phyloP scores from a whole-genome alignment of 2,329 filamentous ascomycete species.

The Aspergillus jensenii region DNA sequence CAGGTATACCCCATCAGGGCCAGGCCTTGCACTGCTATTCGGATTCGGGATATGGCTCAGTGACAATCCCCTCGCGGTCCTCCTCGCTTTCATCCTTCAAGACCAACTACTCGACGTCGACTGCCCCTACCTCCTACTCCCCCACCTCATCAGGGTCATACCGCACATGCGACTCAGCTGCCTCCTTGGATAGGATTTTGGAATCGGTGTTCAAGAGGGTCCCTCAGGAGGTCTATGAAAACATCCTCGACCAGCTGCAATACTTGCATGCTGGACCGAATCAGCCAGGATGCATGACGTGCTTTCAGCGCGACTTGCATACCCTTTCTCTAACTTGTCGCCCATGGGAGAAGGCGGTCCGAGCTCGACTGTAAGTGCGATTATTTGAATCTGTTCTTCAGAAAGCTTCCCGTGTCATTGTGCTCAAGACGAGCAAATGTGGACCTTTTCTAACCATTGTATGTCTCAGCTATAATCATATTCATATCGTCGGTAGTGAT shows the following conservation, averaged over 20 bases:
- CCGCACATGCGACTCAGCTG: conserved; percentile 39
- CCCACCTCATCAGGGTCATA: conserved; percentile 37
- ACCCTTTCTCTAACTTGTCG: conserved; percentile 55
- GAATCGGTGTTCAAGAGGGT: conserved; percentile 45
- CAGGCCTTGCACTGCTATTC: conserved; percentile 27
- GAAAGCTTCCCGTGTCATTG: background rate
- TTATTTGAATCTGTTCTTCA: background rate
- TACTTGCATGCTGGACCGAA: conserved; percentile 42
- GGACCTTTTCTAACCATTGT: conserved; percentile 11
- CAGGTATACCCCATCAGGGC: conserved; percentile 24
- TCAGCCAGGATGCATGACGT: conserved; percentile 50
- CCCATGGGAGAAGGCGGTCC: conserved; percentile 56
- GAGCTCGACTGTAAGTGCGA: conserved; percentile 49
- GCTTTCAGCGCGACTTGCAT: conserved; percentile 55
- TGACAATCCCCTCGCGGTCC: conserved; percentile 31
- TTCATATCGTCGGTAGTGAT: conserved; percentile 51
- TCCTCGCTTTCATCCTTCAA: conserved; percentile 39
- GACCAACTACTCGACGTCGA: conserved; percentile 38
- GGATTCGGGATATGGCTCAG: conserved; percentile 28
- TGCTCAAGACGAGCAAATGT: background rate
- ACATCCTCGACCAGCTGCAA: conserved; percentile 53
- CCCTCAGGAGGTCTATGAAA: conserved; percentile 56
- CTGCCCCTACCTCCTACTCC: conserved; percentile 39
- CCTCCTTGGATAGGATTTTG: conserved; percentile 33
- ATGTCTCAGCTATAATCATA: conserved; percentile 47